Percentiles rank a stretch among this genome's conserved stretches.
Evolutionary conservation across 2,329 filamentous ascomycete genomes (phyloP).

Genomic region (Macroventuria anomochaeta): DNA sequence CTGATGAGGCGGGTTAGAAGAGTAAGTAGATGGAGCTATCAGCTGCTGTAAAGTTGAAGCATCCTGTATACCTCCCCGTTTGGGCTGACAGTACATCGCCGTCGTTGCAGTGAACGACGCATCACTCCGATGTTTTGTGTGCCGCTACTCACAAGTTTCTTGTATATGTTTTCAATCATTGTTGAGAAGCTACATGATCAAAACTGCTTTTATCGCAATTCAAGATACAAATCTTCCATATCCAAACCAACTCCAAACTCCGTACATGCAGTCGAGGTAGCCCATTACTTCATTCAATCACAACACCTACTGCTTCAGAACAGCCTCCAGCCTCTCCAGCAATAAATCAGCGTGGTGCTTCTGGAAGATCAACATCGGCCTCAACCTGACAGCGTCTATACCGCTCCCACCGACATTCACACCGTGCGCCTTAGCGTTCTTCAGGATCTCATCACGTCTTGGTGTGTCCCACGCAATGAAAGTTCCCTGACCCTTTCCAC

Average conservation of each 20-base stretch:
- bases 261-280: not conserved
- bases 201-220: not conserved
- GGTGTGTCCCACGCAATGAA: slow-evolving; percentile 93
- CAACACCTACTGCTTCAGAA: slow-evolving; percentile 57
- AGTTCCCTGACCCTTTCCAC: slow-evolving; percentile 86
- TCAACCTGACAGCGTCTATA: slow-evolving; percentile 73
- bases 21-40: too few relatives aligned
- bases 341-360: slow-evolving; percentile 88
- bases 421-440: slow-evolving; percentile 77
- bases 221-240: not conserved
- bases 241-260: not conserved
- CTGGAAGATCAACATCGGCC: slow-evolving; percentile 94
- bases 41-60: too few relatives aligned
- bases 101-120: too few relatives aligned
- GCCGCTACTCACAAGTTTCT: too few relatives aligned
- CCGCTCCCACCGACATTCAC: slow-evolving; percentile 90
- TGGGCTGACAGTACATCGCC: too few relatives aligned
- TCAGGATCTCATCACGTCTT: slow-evolving; percentile 77
- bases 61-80: too few relatives aligned
- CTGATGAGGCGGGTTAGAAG: too few relatives aligned
- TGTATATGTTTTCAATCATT: too few relatives aligned
- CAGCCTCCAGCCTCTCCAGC: slow-evolving; percentile 77
- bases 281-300: not conserved
- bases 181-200: not conserved
- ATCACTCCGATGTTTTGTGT: too few relatives aligned